phyloP scores from a whole-genome alignment of 192 early-diverging fungal genomes.

The Mortierella claussenii region DNA sequence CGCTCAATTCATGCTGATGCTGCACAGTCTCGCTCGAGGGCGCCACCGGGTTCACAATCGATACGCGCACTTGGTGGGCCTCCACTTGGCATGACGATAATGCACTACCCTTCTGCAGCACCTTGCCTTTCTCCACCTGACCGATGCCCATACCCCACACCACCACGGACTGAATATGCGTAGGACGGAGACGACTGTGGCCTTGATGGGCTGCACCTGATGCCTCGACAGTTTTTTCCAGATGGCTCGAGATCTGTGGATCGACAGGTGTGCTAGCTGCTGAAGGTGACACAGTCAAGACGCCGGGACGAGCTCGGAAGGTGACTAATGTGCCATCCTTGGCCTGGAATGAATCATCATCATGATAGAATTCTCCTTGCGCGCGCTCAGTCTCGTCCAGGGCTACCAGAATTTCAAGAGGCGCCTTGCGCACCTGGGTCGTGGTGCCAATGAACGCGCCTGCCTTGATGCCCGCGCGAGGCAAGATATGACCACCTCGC shows the following conservation, averaged over 20 bases:
- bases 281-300: constrained; percentile 5
- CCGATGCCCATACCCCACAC: constrained; percentile 20
- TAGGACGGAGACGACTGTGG: neutral
- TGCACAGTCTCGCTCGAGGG: constrained; percentile 1
- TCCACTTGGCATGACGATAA: constrained; percentile 12
- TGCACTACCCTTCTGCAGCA: neutral
- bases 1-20: constrained; percentile 13
- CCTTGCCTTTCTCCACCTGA: neutral
- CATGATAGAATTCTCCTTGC: constrained; percentile 63
- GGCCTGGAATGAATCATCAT: constrained; percentile 57
- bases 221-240: neutral
- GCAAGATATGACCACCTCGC: constrained; percentile 67
- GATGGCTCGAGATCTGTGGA: neutral
- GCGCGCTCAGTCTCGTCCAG: constrained; percentile 59
- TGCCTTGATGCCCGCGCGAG: constrained; percentile 48
- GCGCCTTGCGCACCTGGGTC: constrained; percentile 35
- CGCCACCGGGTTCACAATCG: constrained; percentile 10
- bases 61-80: constrained; percentile 17
- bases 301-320: constrained; percentile 9
- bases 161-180: neutral
- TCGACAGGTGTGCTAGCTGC: neutral
- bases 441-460: constrained; percentile 55
- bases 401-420: constrained; percentile 62
- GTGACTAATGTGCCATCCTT: constrained; percentile 24
- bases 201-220: neutral